These are phyloP conservation scores for Carex pumila DNA, from an alignment of 176 grass and related monocot genomes.

Conservation along the genomic window DNA sequence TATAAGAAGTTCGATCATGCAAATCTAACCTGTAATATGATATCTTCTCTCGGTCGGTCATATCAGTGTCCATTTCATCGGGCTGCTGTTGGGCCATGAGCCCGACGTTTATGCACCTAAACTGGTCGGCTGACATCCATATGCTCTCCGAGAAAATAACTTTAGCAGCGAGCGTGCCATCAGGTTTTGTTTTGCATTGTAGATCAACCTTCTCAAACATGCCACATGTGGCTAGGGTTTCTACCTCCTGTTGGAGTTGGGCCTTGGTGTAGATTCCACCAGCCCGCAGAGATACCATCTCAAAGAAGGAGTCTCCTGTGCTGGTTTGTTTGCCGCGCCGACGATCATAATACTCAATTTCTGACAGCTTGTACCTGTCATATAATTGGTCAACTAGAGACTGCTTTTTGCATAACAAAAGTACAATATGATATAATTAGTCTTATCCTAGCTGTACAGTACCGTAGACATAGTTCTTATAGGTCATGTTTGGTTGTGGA, in stretches of 20 bases:
- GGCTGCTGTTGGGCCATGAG: conserved; percentile 65
- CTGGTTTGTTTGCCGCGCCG: conserved; percentile 34
- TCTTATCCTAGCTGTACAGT: neutral
- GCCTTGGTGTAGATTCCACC: conserved; percentile 90
- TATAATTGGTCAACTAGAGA: neutral
- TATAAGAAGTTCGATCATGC: neutral
- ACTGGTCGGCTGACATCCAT: conserved; percentile 69
- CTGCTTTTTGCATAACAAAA: neutral
- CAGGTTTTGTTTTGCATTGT: conserved; percentile 82
- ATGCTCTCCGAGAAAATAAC: conserved; percentile 76
- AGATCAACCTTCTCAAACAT: conserved; percentile 94
- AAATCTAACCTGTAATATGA: conserved; percentile 48
- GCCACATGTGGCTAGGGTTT: conserved; percentile 79
- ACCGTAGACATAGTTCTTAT: neutral
- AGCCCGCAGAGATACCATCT: conserved; percentile 89
- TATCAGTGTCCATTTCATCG: conserved; percentile 76
- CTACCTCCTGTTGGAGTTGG: conserved; percentile 81
- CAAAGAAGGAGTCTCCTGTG: conserved; percentile 84
- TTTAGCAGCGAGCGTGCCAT: conserved; percentile 68
- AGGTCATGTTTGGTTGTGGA: too few species aligned
- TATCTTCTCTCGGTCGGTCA: conserved; percentile 96
- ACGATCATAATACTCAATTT: conserved; percentile 79
- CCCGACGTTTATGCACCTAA: conserved; percentile 94
- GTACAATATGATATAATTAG: neutral
- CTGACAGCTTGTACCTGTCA: conserved; percentile 68